Conservation (phyloP, 129 eudicot species). For the Escallonia herrerae region DNA sequence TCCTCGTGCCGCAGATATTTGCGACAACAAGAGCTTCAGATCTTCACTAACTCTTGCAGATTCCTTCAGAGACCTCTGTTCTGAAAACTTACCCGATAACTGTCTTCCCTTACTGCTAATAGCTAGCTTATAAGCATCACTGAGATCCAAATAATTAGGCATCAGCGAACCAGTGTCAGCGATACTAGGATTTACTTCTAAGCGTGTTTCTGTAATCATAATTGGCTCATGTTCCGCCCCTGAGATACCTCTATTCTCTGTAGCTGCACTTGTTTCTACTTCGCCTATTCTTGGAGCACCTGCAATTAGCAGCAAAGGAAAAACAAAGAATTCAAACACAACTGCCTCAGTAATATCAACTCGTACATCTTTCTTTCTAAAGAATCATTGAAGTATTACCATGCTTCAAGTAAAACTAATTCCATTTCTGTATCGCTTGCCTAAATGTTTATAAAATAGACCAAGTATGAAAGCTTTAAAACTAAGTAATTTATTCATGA, state of each 20-base stretch:
- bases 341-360: not conserved
- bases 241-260: conserved; percentile 13
- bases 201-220: conserved; percentile 3
- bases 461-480: too few relatives aligned
- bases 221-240: conserved; percentile 11
- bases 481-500: not conserved
- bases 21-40: conserved; percentile 56
- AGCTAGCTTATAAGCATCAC: conserved; percentile 94
- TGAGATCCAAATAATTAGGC: conserved; percentile 60
- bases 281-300: conserved; percentile 18
- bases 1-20: conserved; percentile 55
- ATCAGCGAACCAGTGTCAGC: conserved; percentile 26
- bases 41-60: conserved; percentile 62
- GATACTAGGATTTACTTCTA: conserved; percentile 12
- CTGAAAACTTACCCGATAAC: conserved; percentile 68
- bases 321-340: not conserved
- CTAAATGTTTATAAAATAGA: too few relatives aligned
- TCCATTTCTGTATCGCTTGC: too few relatives aligned
- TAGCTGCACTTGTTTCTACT: conserved; percentile 16
- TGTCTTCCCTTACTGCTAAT: conserved; percentile 63
- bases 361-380: too few relatives aligned
- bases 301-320: not conserved
- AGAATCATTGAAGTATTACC: too few relatives aligned
- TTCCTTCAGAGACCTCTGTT: conserved; percentile 58
- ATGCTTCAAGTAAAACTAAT: too few relatives aligned